These are phyloP conservation scores for Sclerotinia nivalis DNA, from an alignment of 2,329 filamentous ascomycete genomes.

Conservation along the genomic window DNA sequence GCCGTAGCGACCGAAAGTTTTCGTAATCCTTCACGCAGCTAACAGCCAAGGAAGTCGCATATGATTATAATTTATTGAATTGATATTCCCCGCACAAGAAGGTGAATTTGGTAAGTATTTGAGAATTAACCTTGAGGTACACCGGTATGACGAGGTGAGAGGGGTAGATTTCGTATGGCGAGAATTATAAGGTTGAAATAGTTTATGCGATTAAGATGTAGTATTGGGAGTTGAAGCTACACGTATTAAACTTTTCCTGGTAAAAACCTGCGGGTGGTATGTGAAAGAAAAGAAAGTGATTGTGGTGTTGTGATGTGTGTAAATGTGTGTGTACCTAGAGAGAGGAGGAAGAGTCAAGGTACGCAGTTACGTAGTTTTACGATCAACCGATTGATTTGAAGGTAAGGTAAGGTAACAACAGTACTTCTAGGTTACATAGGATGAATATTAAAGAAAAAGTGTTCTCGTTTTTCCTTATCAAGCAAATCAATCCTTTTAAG, in stretches of 20 bases:
- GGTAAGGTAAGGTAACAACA: background rate
- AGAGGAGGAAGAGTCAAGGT: background rate
- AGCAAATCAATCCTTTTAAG: background rate
- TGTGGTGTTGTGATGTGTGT: background rate
- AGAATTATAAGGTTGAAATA: background rate
- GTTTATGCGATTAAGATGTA: slow-evolving; percentile 6
- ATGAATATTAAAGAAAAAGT: background rate
- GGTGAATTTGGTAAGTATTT: background rate
- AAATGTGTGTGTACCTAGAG: background rate
- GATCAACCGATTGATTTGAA: background rate
- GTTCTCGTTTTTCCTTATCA: background rate
- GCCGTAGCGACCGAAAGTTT: slow-evolving; percentile 33
- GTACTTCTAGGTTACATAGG: background rate
- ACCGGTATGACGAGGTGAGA: slow-evolving; percentile 1
- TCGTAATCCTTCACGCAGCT: slow-evolving; percentile 26
- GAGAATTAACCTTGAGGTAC: background rate
- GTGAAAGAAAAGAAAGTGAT: background rate
- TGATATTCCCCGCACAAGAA: slow-evolving; percentile 3
- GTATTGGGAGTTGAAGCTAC: background rate
- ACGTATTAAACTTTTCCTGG: background rate
- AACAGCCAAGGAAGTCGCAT: slow-evolving; percentile 30
- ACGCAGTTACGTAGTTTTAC: slow-evolving; percentile 7
- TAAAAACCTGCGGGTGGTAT: background rate
- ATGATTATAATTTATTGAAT: slow-evolving; percentile 16
- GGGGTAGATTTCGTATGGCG: background rate